Evolutionary conservation across 2,329 filamentous ascomycete genomes (phyloP).

Genomic region (Dactylellina leptospora): DNA sequence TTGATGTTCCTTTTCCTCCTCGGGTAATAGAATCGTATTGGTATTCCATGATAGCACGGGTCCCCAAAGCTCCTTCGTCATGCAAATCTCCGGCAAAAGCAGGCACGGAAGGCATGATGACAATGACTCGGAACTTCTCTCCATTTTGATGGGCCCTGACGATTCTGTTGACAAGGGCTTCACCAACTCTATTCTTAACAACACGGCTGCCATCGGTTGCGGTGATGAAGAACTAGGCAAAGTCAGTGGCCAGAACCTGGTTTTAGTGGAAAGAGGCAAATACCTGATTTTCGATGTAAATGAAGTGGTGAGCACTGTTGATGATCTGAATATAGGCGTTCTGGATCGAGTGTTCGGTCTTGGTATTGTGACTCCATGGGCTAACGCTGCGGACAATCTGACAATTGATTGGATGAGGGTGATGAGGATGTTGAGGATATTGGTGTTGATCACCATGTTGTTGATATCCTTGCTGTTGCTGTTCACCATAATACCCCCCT

Average conservation of each 20-base stretch:
- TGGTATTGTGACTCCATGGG: conserved; percentile 69
- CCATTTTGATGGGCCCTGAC: conserved; percentile 72
- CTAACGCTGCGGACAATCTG: conserved; percentile 62
- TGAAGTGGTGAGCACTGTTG: conserved; percentile 72
- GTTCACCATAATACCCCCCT: conserved; percentile 25
- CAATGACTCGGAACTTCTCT: conserved; percentile 76
- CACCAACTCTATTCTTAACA: conserved; percentile 79
- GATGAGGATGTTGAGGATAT: conserved; percentile 24
- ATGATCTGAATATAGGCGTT: conserved; percentile 83
- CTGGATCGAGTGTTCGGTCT: conserved; percentile 79
- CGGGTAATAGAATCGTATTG: conserved; percentile 83
- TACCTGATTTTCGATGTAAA: conserved; percentile 81
- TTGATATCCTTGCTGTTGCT: not conserved
- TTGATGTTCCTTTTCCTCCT: conserved; percentile 72
- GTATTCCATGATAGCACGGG: conserved; percentile 86
- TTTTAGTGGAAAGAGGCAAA: no score
- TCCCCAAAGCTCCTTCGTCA: conserved; percentile 75
- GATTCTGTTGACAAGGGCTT: conserved; percentile 80
- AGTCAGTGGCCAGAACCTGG: conserved; percentile 53
- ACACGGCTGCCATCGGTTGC: conserved; percentile 77
- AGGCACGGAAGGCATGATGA: conserved; percentile 81
- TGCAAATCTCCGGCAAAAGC: conserved; percentile 83
- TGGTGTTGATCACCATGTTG: conserved; percentile 8
- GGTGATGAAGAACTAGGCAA: conserved; percentile 81
- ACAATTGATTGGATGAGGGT: conserved; percentile 66